These are phyloP conservation scores for Alternaria atra DNA, from an alignment of 2,329 filamentous ascomycete genomes.

Conservation along the genomic window DNA sequence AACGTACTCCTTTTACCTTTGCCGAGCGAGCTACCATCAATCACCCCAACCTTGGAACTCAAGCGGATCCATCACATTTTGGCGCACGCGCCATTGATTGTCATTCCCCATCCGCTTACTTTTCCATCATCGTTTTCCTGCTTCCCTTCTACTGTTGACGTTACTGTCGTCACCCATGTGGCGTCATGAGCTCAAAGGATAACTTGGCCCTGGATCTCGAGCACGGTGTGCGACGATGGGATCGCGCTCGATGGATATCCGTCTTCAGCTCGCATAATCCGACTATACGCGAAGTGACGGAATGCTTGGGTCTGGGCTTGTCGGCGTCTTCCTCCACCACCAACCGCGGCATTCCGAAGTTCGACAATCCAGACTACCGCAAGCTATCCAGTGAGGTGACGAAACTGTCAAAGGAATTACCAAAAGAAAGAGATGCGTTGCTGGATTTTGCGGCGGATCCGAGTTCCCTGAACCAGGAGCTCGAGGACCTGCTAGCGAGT, in stretches of 20 bases:
- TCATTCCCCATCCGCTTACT: slow-evolving; percentile 28
- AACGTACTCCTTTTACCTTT: slow-evolving; percentile 43
- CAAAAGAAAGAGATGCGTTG: slow-evolving; percentile 48
- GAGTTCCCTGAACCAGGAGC: slow-evolving; percentile 40
- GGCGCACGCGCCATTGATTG: slow-evolving; percentile 30
- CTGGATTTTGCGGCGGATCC: slow-evolving; percentile 50
- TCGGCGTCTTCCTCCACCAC: slow-evolving; percentile 48
- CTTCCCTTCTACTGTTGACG: slow-evolving; percentile 11
- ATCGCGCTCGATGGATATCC: slow-evolving; percentile 46
- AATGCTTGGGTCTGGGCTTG: slow-evolving; percentile 47
- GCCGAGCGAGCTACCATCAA: slow-evolving; percentile 22
- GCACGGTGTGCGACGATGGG: slow-evolving; percentile 46
- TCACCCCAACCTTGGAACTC: slow-evolving; percentile 26
- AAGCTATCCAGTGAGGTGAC: slow-evolving; percentile 49
- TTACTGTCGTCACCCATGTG: slow-evolving; percentile 26
- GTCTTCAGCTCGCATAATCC: slow-evolving; percentile 50
- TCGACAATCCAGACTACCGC: slow-evolving; percentile 50
- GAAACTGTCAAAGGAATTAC: slow-evolving; percentile 48
- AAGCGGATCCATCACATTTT: slow-evolving; percentile 27
- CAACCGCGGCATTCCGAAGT: slow-evolving; percentile 51
- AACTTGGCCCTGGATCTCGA: slow-evolving; percentile 42
- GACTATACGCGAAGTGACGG: slow-evolving; percentile 50
- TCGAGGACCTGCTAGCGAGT: slow-evolving; percentile 44
- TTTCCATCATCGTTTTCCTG: slow-evolving; percentile 18
- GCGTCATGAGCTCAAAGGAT: slow-evolving; percentile 46